Percentiles rank a stretch among this genome's conserved stretches.
Conservation (phyloP, 2,329 filamentous ascomycete species). For the Claviceps pazoutovae region DNA sequence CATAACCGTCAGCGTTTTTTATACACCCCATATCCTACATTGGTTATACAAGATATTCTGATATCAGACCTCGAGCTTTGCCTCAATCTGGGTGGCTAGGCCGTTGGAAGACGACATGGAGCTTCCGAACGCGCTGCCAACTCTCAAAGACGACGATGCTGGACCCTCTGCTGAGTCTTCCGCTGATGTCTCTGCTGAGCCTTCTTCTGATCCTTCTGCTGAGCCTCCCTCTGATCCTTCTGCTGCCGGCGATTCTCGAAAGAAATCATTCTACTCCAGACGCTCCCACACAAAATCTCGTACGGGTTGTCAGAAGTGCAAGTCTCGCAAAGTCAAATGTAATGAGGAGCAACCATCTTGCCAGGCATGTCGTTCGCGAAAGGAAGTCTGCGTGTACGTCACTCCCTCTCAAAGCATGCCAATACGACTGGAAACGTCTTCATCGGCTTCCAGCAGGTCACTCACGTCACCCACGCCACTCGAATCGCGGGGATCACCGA, state of each 20-base stretch:
- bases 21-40: too few relatives aligned
- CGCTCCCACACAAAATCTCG: conserved; percentile 42
- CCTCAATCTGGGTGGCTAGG: too few relatives aligned
- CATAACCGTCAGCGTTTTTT: too few relatives aligned
- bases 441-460: background rate
- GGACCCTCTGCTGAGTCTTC: background rate
- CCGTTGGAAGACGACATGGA: background rate
- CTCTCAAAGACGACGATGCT: background rate
- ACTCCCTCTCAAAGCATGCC: conserved; percentile 8
- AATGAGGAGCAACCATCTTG: conserved; percentile 37
- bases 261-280: conserved; percentile 26
- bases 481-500: background rate
- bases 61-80: too few relatives aligned
- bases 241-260: background rate
- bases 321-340: conserved; percentile 41
- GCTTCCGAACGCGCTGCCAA: background rate
- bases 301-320: conserved; percentile 39
- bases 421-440: conserved; percentile 2
- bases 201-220: background rate
- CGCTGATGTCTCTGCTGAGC: background rate
- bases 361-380: conserved; percentile 33
- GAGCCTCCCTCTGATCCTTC: background rate
- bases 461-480: background rate
- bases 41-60: too few relatives aligned
- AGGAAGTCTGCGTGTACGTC: conserved; percentile 33